Base-by-base conservation (phyloP, 805 yeast genomes). In the Kuraishia molischiana region DNA sequence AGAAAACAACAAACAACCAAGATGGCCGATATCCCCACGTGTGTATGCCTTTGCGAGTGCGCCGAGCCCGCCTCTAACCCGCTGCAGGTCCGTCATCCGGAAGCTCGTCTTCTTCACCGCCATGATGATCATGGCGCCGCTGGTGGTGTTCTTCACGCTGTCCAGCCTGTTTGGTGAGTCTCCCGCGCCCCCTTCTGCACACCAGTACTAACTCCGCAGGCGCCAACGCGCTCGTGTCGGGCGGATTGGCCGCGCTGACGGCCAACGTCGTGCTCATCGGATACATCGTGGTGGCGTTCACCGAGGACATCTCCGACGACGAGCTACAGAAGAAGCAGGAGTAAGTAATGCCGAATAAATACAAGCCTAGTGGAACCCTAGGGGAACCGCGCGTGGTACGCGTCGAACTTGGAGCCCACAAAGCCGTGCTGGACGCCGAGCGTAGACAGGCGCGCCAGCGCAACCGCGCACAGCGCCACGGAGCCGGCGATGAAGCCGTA, bases 231-330 rank as follows among this genome's bases (percentile, higher is more conserved):
- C 56, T 83, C 11, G 61, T 79, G 10, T 77, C 86, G 36, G 94
- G 94, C 31, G 92, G 92, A 3, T 51, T 78, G n/a, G 85, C 89
- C 28, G 92, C 92, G 2, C 64, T 74, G 14, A 73, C 74, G 40
- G 92, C 92, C 20, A 84, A 84, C 51, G 59, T 78, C 5, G 92
- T 84, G 17, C 61, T 84, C 45, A 72, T 83, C 37, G 84, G 82
- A 1, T 84, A 80, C 50, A 76, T 84, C 24, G 65, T 79, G 14
- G 82, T 72, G 42, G 92, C 94, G 1, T 83, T 83, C 58, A 69
- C 69, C 18, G 94, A 84, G 52, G 81, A 79, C 3, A 48, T 55
- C 32, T 46, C 54, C 4, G 60, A 52, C 13, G 53, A 48, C 18
- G 31, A 28, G 17, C 17, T 28, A 6, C 14, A 28, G 17, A 28